Conservation (phyloP, 2,329 filamentous ascomycete genomes). For the Hymenoscyphus infarciens region DNA sequence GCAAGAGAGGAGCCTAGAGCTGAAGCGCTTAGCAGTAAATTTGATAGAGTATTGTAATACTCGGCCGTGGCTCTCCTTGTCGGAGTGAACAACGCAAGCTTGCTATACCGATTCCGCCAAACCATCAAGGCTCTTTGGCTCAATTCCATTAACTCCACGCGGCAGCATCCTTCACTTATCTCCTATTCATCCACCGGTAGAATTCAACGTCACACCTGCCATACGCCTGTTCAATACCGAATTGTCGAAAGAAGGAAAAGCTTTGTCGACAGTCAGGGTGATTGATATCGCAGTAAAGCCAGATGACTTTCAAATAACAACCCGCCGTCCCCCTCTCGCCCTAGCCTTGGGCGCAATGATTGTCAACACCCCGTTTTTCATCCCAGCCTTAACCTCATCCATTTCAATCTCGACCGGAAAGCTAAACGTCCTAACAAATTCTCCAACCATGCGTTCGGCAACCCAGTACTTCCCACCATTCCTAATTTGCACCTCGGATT, state of each 20-base stretch:
- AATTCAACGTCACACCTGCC: background rate
- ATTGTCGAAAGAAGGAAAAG: background rate
- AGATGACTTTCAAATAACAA: constrained; percentile 41
- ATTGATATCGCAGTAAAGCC: background rate
- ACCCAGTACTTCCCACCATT: constrained; percentile 61
- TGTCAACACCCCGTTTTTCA: constrained; percentile 63
- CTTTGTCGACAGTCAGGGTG: background rate
- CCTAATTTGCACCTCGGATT: constrained; percentile 1
- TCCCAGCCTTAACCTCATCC: constrained; percentile 56
- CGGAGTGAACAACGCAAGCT: background rate
- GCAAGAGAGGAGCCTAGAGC: no score
- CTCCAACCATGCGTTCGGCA: constrained; percentile 61
- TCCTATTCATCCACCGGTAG: background rate
- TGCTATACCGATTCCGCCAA: background rate
- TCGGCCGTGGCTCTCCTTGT: background rate
- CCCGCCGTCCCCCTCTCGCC: constrained; percentile 54
- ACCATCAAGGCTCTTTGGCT: background rate
- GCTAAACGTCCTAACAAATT: constrained; percentile 65
- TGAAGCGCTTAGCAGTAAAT: no score
- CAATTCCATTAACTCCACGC: no score
- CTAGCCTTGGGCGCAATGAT: constrained; percentile 65
- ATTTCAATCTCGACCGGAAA: constrained; percentile 64
- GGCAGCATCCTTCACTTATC: background rate
- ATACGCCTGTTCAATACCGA: background rate
- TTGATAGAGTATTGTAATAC: no score